Percentiles rank a stretch among this genome's conserved stretches.
Conservation (phyloP, 176 grass and related monocot genomes). For the Oryza longistaminata region DNA sequence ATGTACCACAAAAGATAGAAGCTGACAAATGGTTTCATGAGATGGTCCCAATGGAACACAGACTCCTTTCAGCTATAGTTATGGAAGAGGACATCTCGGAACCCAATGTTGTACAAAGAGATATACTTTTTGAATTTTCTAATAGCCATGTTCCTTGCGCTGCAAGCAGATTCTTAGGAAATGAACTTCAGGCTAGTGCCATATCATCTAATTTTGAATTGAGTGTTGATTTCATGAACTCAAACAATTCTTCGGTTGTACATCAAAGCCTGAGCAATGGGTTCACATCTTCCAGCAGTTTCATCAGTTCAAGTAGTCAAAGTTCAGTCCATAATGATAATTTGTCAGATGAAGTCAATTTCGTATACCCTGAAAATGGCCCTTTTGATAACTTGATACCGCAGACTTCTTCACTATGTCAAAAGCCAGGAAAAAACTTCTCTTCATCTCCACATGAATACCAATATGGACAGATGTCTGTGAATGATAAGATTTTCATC, state of each 20-base stretch:
- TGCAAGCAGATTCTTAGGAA: slow-evolving; percentile 43
- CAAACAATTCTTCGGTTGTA: slow-evolving; percentile 40
- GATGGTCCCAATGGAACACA: slow-evolving; percentile 67
- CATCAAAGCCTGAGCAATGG: slow-evolving; percentile 56
- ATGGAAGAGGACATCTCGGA: slow-evolving; percentile 58
- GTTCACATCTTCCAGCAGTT: slow-evolving; percentile 54
- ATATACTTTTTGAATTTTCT: slow-evolving; percentile 45
- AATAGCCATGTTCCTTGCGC: slow-evolving; percentile 41
- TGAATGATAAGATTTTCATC: slow-evolving; percentile 76
- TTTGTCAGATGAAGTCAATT: slow-evolving; percentile 39
- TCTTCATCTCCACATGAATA: slow-evolving; percentile 54
- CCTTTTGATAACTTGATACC: slow-evolving; percentile 37
- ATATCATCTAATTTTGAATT: slow-evolving; percentile 41
- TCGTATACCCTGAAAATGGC: slow-evolving; percentile 44
- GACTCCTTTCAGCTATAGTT: slow-evolving; percentile 81
- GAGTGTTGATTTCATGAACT: slow-evolving; percentile 45
- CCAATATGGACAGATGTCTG: slow-evolving; percentile 64
- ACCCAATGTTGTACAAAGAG: slow-evolving; percentile 32
- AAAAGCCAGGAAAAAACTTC: slow-evolving; percentile 43
- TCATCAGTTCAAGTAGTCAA: slow-evolving; percentile 48
- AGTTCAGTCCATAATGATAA: slow-evolving; percentile 46
- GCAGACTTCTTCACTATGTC: slow-evolving; percentile 29
- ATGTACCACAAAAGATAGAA: slow-evolving; percentile 35
- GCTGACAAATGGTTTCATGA: slow-evolving; percentile 53
- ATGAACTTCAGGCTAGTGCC: slow-evolving; percentile 44